These are phyloP conservation scores for Oxytropis ochrocephala DNA, from an alignment of 306 rosid species.

Conservation along the genomic window DNA sequence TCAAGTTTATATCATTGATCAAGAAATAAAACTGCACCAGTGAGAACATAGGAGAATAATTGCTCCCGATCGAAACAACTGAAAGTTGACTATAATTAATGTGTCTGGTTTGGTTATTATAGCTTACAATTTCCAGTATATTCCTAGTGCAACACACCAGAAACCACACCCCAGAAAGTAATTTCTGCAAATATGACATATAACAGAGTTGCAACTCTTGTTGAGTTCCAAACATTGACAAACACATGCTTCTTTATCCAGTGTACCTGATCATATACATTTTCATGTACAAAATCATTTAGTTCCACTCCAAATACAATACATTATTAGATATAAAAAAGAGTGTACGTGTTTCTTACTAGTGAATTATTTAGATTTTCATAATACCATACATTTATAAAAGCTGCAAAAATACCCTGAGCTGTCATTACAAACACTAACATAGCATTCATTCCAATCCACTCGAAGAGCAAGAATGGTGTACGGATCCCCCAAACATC, in stretches of 20 bases:
- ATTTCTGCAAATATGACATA: slow-evolving; percentile 83
- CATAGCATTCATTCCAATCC: slow-evolving; percentile 98
- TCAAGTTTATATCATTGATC: too few species aligned
- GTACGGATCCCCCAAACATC: slow-evolving; percentile 69
- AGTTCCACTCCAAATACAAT: neutral
- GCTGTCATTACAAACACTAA: slow-evolving; percentile 87
- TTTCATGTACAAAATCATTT: neutral
- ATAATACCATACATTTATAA: slow-evolving; percentile 83
- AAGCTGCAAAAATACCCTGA: slow-evolving; percentile 76
- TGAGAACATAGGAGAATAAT: too few species aligned
- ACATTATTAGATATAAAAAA: neutral
- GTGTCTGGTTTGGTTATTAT: too few species aligned
- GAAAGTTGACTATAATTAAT: too few species aligned
- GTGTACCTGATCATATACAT: slow-evolving; percentile 39
- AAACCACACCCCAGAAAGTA: slow-evolving; percentile 67
- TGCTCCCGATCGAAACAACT: too few species aligned
- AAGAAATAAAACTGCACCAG: too few species aligned
- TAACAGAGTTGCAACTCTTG: slow-evolving; percentile 66
- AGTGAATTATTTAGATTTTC: slow-evolving; percentile 36
- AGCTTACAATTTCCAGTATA: slow-evolving; percentile 65
- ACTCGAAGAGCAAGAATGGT: slow-evolving; percentile 71
- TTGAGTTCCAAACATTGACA: slow-evolving; percentile 70
- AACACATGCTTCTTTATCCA: slow-evolving; percentile 73
- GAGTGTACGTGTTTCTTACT: slow-evolving; percentile 29
- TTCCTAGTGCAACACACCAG: slow-evolving; percentile 70